A percentile compares a stretch with the other conserved stretches of the same genome.
These are phyloP conservation scores for Akebia trifoliata DNA, from an alignment of 164 flowering plant species.

Conservation along the genomic window DNA sequence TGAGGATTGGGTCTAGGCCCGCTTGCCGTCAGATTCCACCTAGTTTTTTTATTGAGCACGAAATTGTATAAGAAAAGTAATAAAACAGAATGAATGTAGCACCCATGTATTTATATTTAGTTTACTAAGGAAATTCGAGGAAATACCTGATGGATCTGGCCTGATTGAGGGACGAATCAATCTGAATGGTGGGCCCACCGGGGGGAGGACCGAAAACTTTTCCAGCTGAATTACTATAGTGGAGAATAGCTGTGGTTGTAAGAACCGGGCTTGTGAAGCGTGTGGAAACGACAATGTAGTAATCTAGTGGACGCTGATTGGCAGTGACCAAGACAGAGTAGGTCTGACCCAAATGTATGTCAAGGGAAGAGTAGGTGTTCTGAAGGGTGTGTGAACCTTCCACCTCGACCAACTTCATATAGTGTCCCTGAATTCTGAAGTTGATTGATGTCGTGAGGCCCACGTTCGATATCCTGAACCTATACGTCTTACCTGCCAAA, in stretches of 20 bases:
- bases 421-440: slow-evolving; percentile 92
- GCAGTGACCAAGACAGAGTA: slow-evolving; percentile 87
- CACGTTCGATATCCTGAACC: slow-evolving; percentile 92
- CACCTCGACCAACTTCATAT: slow-evolving; percentile 76
- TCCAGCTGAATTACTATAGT: slow-evolving; percentile 63
- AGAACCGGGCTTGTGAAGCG: slow-evolving; percentile 78
- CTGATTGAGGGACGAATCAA: slow-evolving; percentile 74
- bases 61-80: neutral
- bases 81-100: neutral
- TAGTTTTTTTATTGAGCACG: slow-evolving; percentile 15
- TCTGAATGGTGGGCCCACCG: slow-evolving; percentile 68
- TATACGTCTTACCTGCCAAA: slow-evolving; percentile 69
- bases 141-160: slow-evolving; percentile 74
- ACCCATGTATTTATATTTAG: no score
- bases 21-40: slow-evolving; percentile 79
- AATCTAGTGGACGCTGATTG: slow-evolving; percentile 70
- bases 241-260: slow-evolving; percentile 75
- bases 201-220: slow-evolving; percentile 74
- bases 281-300: slow-evolving; percentile 75
- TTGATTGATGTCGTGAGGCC: slow-evolving; percentile 80
- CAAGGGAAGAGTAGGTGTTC: slow-evolving; percentile 66
- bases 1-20: slow-evolving; percentile 97
- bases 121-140: neutral
- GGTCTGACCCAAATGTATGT: slow-evolving; percentile 88
- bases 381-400: slow-evolving; percentile 97